Percentiles rank a stretch among this genome's conserved stretches.
Conservation (phyloP, 164 flowering plant genomes). For the Vitis rupestris region DNA sequence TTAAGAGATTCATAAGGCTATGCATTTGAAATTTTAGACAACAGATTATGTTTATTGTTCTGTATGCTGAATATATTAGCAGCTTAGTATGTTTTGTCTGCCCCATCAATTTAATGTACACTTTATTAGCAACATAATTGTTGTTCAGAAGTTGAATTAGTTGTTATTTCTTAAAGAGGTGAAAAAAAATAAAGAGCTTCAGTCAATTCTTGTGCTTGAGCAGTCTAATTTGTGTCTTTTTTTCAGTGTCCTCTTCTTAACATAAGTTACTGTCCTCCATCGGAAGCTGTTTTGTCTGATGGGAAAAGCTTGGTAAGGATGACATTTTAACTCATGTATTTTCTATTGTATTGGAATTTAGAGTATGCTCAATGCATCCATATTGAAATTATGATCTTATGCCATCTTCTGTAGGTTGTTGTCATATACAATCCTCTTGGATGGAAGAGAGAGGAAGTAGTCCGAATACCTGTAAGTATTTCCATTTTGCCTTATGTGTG, state of each 20-base stretch:
- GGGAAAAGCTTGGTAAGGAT: constrained; percentile 70
- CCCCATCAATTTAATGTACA: not conserved
- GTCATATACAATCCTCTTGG: constrained; percentile 86
- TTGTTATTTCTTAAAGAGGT: not conserved
- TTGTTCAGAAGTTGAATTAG: not conserved
- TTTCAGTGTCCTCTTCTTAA: constrained; percentile 88
- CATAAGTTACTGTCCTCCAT: constrained; percentile 88
- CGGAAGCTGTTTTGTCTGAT: constrained; percentile 54
- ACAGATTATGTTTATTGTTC: not conserved
- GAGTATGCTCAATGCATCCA: not conserved
- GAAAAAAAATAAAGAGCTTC: too few relatives aligned
- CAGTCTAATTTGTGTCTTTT: constrained; percentile 14
- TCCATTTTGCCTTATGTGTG: not conserved
- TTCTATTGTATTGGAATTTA: not conserved
- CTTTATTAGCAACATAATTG: constrained; percentile 1
- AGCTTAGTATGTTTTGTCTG: not conserved
- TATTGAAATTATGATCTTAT: constrained; percentile 2
- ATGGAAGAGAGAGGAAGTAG: constrained; percentile 80
- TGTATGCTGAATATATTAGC: not conserved
- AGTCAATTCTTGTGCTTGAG: not conserved
- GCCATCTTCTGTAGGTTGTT: constrained; percentile 48
- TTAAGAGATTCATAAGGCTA: not conserved
- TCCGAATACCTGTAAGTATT: constrained; percentile 78
- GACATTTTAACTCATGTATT: not conserved
- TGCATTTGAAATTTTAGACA: not conserved